Conservation (phyloP, 352 stramenopile species). For the Globisporangium perplexum region DNA sequence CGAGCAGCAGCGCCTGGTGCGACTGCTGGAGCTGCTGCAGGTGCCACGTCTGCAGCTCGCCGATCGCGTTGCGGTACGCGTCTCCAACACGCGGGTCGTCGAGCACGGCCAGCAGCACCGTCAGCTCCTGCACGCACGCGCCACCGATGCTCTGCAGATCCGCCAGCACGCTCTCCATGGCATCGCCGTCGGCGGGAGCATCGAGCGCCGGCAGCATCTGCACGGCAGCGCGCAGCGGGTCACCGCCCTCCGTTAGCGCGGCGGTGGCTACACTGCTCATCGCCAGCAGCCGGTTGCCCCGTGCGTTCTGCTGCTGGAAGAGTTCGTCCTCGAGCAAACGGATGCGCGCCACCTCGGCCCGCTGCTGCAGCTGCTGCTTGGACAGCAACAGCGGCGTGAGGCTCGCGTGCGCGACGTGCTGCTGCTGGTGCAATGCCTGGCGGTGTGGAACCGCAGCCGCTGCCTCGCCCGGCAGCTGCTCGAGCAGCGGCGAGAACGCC, state of each 20-base stretch:
- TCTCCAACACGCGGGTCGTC: constrained; percentile 18
- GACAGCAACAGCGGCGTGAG: constrained; percentile 7
- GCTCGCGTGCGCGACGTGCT: constrained; percentile 9
- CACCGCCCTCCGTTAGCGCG: constrained; percentile 7
- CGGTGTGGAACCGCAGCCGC: not conserved
- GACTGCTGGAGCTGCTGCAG: constrained; percentile 20
- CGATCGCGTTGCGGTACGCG: constrained; percentile 21
- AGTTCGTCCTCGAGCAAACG: constrained; percentile 25
- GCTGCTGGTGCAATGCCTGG: constrained; percentile 1
- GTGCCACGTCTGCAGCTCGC: constrained; percentile 28
- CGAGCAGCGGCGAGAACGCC: constrained; percentile 9
- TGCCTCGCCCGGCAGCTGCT: constrained; percentile 1
- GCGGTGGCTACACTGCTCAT: constrained; percentile 17
- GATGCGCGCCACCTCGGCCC: constrained; percentile 11
- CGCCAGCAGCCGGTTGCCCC: constrained; percentile 20
- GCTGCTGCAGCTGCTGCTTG: constrained; percentile 17
- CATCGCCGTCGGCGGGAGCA: not conserved
- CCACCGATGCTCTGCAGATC: constrained; percentile 7
- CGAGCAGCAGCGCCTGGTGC: constrained; percentile 13
- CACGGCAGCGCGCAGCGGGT: constrained; percentile 20
- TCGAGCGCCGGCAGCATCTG: constrained; percentile 21
- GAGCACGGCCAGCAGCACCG: constrained; percentile 15
- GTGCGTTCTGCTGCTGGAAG: constrained; percentile 21
- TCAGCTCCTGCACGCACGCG: constrained; percentile 18
- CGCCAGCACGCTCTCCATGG: constrained; percentile 9